Percentiles rank a stretch among this genome's conserved stretches.
These are phyloP conservation scores for Marsdenia floribunda DNA, from an alignment of 257 asterid genomes.

Conservation along the genomic window DNA sequence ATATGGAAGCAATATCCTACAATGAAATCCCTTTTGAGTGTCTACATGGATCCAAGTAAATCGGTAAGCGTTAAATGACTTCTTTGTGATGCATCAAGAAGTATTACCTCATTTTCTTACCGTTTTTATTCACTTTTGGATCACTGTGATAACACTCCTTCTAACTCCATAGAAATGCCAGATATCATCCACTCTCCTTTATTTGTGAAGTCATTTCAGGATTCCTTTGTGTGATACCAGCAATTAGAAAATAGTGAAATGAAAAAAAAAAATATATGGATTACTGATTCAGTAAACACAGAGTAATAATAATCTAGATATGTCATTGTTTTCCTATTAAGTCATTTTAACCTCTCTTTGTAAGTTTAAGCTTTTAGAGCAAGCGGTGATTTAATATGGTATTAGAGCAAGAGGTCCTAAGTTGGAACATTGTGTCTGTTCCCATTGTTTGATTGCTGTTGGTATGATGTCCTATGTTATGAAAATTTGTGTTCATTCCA, in stretches of 20 bases:
- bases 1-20: constrained; percentile 93
- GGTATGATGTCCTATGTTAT: too few relatives aligned
- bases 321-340: background rate
- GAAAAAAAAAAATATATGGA: background rate
- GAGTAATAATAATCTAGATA: background rate
- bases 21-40: constrained; percentile 83
- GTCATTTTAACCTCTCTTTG: too few relatives aligned
- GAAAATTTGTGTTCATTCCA: too few relatives aligned
- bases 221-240: background rate
- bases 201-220: background rate
- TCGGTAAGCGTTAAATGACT: constrained; percentile 50
- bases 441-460: too few relatives aligned
- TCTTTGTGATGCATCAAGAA: background rate
- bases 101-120: background rate
- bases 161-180: background rate
- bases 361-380: too few relatives aligned
- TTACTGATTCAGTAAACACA: background rate
- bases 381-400: too few relatives aligned
- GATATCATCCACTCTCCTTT: background rate
- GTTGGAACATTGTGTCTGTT: too few relatives aligned
- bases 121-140: background rate
- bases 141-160: background rate
- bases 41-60: constrained; percentile 86
- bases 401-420: too few relatives aligned
- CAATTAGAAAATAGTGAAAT: too few relatives aligned